These are phyloP conservation scores for Anthoceros angustus DNA, from an alignment of 225 moss, liverwort and hornwort genomes.

Conservation along the genomic window DNA sequence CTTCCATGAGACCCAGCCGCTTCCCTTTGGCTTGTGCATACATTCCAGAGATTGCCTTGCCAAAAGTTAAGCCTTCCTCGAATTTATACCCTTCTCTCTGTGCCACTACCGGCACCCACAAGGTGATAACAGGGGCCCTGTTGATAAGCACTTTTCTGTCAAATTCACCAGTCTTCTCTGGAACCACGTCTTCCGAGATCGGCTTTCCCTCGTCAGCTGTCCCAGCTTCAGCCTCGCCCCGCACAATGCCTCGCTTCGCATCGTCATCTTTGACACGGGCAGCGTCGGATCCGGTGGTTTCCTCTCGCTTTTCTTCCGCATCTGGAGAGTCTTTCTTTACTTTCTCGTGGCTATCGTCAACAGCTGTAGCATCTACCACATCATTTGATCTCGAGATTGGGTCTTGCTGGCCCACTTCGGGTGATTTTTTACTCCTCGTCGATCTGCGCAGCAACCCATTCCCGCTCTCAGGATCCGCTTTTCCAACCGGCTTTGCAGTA, in stretches of 20 bases:
- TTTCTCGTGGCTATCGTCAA: too few species aligned
- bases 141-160: constrained; percentile 40
- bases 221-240: constrained; percentile 9
- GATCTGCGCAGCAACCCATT: too few species aligned
- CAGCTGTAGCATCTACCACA: too few species aligned
- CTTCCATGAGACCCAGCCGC: constrained; percentile 26
- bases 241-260: not conserved
- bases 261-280: too few species aligned
- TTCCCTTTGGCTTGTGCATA: constrained; percentile 42
- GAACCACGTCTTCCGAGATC: constrained; percentile 9
- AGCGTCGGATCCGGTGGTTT: too few species aligned
- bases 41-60: constrained; percentile 34
- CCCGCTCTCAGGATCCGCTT: too few species aligned
- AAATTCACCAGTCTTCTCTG: constrained; percentile 17
- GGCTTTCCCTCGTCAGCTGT: constrained; percentile 10
- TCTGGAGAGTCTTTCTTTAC: too few species aligned
- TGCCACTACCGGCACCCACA: constrained; percentile 50
- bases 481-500: too few species aligned
- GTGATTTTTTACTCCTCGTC: too few species aligned
- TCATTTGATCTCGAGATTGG: too few species aligned
- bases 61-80: constrained; percentile 42
- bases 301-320: too few species aligned
- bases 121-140: constrained; percentile 39
- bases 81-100: constrained; percentile 44
- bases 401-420: too few species aligned